These are phyloP conservation scores for Candida awuae DNA, from an alignment of 805 yeast species.

Conservation along the genomic window DNA sequence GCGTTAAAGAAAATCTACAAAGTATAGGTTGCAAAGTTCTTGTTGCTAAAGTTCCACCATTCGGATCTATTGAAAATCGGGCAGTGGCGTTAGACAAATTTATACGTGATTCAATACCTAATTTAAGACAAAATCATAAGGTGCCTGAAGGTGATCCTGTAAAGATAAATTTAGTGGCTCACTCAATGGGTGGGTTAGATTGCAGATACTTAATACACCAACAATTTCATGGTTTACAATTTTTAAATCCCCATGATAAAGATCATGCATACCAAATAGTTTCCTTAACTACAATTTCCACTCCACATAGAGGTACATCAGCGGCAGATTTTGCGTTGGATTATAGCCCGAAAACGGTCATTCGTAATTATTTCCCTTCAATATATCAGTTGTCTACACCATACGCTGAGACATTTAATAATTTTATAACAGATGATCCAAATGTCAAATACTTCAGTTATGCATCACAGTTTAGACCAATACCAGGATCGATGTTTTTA, in stretches of 20 bases:
- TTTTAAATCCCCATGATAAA: conserved; percentile 36
- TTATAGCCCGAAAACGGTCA: conserved; percentile 15
- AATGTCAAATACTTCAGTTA: conserved; percentile 69
- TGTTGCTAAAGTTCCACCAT: conserved; percentile 75
- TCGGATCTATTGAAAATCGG: conserved; percentile 64
- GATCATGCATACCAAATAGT: conserved; percentile 33
- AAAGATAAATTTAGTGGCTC: conserved; percentile 71
- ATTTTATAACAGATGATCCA: conserved; percentile 43
- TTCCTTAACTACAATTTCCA: conserved; percentile 75
- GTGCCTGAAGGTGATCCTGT: conserved; percentile 29
- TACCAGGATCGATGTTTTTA: conserved; percentile 52
- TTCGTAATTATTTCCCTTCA: conserved; percentile 24
- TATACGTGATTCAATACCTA: conserved; percentile 29
- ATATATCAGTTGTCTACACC: conserved; percentile 61
- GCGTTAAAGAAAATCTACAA: conserved; percentile 56
- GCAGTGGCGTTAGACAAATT: conserved; percentile 50
- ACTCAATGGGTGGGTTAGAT: conserved; percentile 93
- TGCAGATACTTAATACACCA: conserved; percentile 65
- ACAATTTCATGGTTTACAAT: conserved; percentile 21
- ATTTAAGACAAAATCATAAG: conserved; percentile 16
- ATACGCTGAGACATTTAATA: conserved; percentile 48
- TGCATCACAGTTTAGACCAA: conserved; percentile 67
- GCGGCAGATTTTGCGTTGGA: conserved; percentile 62
- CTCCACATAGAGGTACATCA: conserved; percentile 85
- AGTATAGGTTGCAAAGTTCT: conserved; percentile 58